Base-by-base conservation (phyloP, 192 early-diverging fungal genomes). In the Coemansia sp. region DNA sequence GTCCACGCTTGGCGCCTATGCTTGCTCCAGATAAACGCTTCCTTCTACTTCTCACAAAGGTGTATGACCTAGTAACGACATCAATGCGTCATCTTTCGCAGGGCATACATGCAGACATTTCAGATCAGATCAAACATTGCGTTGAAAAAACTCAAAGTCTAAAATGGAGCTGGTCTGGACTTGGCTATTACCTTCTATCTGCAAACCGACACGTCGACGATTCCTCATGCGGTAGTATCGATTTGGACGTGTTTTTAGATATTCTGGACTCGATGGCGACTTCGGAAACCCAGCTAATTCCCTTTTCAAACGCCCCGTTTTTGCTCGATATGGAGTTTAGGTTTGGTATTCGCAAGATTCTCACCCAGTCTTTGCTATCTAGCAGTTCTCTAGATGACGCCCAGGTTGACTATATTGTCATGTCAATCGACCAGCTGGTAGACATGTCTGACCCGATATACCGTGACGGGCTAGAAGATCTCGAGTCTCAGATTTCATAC, bases 261-360 rank as follows among this genome's bases (percentile, higher is more conserved):
- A 67, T 90, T 14, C 75, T 93, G 59, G 89, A 93, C 37, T 54
- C 67, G n/a, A 82, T 84, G 30, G 74, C 69, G 7, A 67, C 89
- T 14, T 80, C 85, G n/a, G 81, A 80, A 9, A 62, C 82, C 4
- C 68, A 38, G 37, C 60, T 86, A 18, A 43, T 50, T 4, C 85
- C 85, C 11, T 84, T 93, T 56, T 47, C 59, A 1, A 83, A 87
- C 59, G 92, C 91, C 2, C 90, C 94, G n/a, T 73, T 94, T 54
- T 64, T 94, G 34, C 67, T 96, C 14, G 94, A 96, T 64, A 66
- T 93, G 24, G 90, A 96, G 68, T 81, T 92, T 34, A 80, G 89
- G 42, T 86, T 82, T 46, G 70, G 80, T n/a, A 44, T 93, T 12
- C 76, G 76, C 6, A 71, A 84, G 39, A 84, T 81, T 53, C 53